Conservation (phyloP, 73 alveolate genomes). For the Chromera velia region DNA sequence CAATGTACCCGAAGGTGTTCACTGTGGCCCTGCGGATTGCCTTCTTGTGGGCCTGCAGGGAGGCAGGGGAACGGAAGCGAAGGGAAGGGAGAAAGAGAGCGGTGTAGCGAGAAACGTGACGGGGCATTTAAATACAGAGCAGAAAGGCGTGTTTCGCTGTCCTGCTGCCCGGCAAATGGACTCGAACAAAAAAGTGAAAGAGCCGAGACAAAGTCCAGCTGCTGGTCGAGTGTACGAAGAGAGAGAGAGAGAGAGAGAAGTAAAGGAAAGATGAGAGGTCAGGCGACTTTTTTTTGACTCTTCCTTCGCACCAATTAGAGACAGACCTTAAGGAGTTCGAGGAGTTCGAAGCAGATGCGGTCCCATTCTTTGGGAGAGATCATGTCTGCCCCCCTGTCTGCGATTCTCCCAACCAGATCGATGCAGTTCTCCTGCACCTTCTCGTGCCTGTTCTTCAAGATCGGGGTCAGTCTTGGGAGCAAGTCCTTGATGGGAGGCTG, state of each 20-base stretch:
- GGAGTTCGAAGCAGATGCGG: slow-evolving; percentile 98
- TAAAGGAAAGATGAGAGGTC: no score
- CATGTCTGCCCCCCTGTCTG: slow-evolving; percentile 98
- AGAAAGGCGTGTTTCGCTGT: no score
- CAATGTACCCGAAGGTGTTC: slow-evolving; percentile 98
- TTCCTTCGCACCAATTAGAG: no score
- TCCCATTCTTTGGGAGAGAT: slow-evolving; percentile 99
- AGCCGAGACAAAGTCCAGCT: no score
- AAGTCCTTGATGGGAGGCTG: slow-evolving; percentile 98
- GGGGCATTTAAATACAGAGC: no score
- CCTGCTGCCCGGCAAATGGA: no score
- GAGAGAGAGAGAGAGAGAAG: no score
- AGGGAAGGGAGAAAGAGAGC: not conserved
- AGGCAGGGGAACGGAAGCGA: not conserved
- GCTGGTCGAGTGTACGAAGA: no score
- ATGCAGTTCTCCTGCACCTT: slow-evolving; percentile 97
- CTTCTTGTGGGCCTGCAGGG: slow-evolving; percentile 65
- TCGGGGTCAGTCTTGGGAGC: slow-evolving; percentile 97
- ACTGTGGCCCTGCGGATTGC: slow-evolving; percentile 97
- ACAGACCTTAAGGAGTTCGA: slow-evolving; percentile 82
- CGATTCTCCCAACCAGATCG: slow-evolving; percentile 94
- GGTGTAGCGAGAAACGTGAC: not conserved
- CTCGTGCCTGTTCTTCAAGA: slow-evolving; percentile 96
- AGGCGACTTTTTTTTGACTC: no score
- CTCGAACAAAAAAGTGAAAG: no score